These are phyloP conservation scores for Lentinula guzmanii DNA, from an alignment of 768 basidiomycete species.

Conservation along the genomic window DNA sequence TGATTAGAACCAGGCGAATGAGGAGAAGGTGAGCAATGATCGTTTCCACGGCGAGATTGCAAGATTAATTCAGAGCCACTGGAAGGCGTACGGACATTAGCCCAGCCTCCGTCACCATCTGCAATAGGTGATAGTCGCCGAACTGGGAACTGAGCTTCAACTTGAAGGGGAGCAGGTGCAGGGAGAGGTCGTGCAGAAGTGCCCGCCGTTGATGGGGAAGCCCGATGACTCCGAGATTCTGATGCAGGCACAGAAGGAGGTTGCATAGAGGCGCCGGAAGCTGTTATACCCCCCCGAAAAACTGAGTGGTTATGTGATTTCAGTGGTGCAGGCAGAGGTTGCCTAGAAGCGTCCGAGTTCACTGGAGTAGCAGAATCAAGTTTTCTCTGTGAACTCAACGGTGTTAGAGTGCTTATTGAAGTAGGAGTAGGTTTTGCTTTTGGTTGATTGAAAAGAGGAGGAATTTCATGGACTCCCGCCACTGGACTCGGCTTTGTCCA, in stretches of 20 bases:
- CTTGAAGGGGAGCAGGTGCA: not conserved
- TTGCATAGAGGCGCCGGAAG: not conserved
- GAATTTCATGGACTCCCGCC: not conserved
- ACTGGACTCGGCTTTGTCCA: not conserved
- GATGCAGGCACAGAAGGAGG: not conserved
- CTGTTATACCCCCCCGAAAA: not conserved
- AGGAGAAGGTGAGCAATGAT: not conserved
- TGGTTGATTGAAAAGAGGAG: not conserved
- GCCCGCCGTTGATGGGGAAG: not conserved
- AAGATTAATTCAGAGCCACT: not conserved
- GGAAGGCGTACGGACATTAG: not conserved
- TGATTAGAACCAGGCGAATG: not conserved
- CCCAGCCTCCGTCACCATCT: not conserved
- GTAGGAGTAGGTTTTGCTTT: not conserved
- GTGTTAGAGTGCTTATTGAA: not conserved
- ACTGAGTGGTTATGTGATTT: not conserved
- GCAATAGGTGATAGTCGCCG: not conserved
- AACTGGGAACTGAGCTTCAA: not conserved
- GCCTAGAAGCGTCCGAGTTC: not conserved
- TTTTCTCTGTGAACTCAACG: not conserved
- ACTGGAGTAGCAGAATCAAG: not conserved
- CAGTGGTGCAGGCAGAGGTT: not conserved
- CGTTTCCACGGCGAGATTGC: not conserved
- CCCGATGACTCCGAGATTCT: not conserved
- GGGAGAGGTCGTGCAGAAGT: not conserved